A percentile compares a stretch with the other conserved stretches of the same genome.
Conservation (phyloP, 805 yeast species). For the Pichia occidentalis region DNA sequence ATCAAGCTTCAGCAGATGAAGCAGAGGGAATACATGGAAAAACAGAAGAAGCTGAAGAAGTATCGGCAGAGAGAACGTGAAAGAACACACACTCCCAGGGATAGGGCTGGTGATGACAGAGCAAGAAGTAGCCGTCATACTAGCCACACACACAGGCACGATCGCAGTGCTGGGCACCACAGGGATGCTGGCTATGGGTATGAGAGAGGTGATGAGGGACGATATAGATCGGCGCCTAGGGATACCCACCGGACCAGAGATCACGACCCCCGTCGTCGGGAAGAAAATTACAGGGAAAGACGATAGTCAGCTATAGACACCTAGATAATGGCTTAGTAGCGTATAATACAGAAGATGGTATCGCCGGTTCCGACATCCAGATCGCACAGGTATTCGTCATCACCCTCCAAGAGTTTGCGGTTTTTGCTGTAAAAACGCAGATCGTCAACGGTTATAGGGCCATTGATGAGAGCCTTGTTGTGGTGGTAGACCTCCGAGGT, state of each 20-base stretch:
- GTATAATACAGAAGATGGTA: conserved; percentile 32
- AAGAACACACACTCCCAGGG: too few relatives aligned
- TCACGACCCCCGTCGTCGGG: conserved; percentile 3
- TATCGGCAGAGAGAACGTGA: conserved; percentile 2
- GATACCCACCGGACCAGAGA: too few relatives aligned
- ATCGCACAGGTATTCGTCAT: conserved; percentile 43
- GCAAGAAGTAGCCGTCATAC: too few relatives aligned
- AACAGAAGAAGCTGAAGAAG: conserved; percentile 8
- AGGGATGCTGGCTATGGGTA: neutral
- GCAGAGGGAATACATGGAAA: conserved; percentile 13
- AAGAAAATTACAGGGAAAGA: conserved; percentile 6
- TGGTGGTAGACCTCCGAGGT: conserved; percentile 32
- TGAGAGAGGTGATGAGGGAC: neutral
- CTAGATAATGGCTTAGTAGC: neutral
- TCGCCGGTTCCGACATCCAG: conserved; percentile 50
- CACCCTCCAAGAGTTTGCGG: conserved; percentile 30
- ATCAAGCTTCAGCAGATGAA: conserved; percentile 31
- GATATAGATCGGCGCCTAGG: too few relatives aligned
- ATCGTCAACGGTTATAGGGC: conserved; percentile 21
- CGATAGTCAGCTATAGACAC: neutral
- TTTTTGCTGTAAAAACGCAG: conserved; percentile 32
- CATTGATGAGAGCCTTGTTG: conserved; percentile 14
- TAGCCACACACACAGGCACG: neutral
- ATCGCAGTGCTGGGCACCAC: too few relatives aligned
- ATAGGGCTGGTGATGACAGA: too few relatives aligned